These are phyloP conservation scores for Blastobotrys apis DNA, from an alignment of 1,139 yeast genomes.

Conservation along the genomic window DNA sequence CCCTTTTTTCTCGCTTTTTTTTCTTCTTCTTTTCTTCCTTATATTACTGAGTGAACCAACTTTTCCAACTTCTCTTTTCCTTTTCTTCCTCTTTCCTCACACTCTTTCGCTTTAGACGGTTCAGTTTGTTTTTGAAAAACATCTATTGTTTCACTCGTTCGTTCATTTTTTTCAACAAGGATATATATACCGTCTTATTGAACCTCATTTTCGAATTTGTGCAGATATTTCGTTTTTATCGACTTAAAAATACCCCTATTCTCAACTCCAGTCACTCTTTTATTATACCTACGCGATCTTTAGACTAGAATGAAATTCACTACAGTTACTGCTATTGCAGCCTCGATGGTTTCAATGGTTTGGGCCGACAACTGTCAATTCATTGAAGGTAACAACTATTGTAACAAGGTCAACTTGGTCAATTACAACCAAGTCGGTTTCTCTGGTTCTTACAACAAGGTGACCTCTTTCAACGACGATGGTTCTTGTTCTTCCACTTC, in stretches of 20 bases:
- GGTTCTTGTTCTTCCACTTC: slow-evolving; percentile 59
- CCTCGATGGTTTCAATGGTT: slow-evolving; percentile 18
- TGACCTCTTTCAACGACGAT: slow-evolving; percentile 62
- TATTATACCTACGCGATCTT: not conserved
- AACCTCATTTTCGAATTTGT: too few species aligned
- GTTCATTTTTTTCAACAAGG: not conserved
- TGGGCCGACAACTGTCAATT: slow-evolving; percentile 25
- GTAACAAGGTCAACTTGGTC: slow-evolving; percentile 64
- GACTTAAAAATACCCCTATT: too few species aligned
- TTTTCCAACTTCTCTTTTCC: not conserved
- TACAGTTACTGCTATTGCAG: slow-evolving; percentile 14
- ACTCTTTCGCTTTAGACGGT: not conserved
- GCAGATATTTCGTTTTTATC: too few species aligned
- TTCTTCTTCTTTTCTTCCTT: too few species aligned
- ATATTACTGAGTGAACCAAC: too few species aligned
- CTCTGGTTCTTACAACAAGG: slow-evolving; percentile 71
- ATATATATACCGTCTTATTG: too few species aligned
- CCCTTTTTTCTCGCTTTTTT: too few species aligned
- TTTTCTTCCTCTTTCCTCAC: not conserved
- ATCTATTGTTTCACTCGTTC: not conserved
- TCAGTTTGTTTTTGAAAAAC: not conserved
- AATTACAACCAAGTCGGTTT: slow-evolving; percentile 70
- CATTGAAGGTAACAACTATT: slow-evolving; percentile 72
- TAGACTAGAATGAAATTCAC: slow-evolving; percentile 15
- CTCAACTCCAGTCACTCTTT: slow-evolving; percentile 14